phyloP scores from a whole-genome alignment of 2,329 filamentous ascomycete genomes.

The Chaetomium globosum region DNA sequence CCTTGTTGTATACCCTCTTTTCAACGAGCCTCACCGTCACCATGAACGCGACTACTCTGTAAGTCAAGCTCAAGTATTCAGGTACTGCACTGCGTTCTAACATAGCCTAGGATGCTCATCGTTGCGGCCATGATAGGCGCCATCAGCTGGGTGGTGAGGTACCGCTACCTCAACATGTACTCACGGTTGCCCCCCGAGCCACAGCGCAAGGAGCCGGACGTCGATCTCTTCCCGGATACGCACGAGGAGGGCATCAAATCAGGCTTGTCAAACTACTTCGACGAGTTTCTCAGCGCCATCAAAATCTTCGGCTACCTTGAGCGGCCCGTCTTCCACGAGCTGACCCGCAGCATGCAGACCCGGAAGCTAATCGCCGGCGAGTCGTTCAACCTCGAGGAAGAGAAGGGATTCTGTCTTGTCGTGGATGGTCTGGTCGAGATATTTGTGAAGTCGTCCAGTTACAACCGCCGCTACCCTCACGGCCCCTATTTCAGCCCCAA shows the following conservation, averaged over 20 bases:
- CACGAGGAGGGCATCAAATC: slow-evolving; percentile 89
- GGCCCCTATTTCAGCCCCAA: slow-evolving; percentile 43
- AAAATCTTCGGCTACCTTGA: slow-evolving; percentile 99
- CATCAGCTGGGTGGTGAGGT: slow-evolving; percentile 89
- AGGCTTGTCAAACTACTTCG: slow-evolving; percentile 91
- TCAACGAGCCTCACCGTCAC: slow-evolving; percentile 95
- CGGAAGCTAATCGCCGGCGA: slow-evolving; percentile 94
- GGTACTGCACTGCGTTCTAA: slow-evolving; percentile 7
- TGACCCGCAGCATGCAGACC: slow-evolving; percentile 98
- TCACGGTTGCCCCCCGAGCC: slow-evolving; percentile 89
- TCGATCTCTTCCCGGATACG: slow-evolving; percentile 92
- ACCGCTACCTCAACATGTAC: slow-evolving; percentile 97
- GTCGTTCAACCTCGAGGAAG: slow-evolving; percentile 91
- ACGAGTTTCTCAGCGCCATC: slow-evolving; percentile 97
- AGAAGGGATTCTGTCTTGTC: slow-evolving; percentile 96
- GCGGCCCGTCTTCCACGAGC: slow-evolving; percentile 93
- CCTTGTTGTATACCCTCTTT: slow-evolving; percentile 84
- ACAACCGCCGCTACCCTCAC: slow-evolving; percentile 49
- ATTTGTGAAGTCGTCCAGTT: slow-evolving; percentile 85
- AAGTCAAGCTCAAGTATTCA: slow-evolving; percentile 42
- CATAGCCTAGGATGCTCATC: slow-evolving; percentile 67
- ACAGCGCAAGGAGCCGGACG: slow-evolving; percentile 90
- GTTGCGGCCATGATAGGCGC: slow-evolving; percentile 76
- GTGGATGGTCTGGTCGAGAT: slow-evolving; percentile 97
- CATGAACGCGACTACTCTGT: slow-evolving; percentile 97